These are phyloP conservation scores for Chlorella vulgaris DNA, from an alignment of 139 green algal genomes.

Conservation along the genomic window DNA sequence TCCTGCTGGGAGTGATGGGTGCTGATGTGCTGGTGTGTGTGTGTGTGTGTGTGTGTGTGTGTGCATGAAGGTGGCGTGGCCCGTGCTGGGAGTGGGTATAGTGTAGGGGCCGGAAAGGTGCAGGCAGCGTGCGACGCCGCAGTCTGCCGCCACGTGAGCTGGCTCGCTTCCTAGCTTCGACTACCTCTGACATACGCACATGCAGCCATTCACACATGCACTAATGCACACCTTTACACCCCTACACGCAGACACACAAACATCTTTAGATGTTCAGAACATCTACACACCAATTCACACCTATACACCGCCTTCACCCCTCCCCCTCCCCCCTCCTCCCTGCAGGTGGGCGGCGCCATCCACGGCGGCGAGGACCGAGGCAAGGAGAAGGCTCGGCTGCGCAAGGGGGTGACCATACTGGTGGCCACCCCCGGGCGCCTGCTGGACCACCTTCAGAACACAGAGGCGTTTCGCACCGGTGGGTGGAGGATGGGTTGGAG, in stretches of 20 bases:
- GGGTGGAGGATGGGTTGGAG: neutral
- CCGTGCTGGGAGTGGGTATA: too few relatives aligned
- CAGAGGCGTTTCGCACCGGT: slow-evolving; percentile 6
- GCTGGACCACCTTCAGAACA: slow-evolving; percentile 88
- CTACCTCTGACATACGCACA: neutral
- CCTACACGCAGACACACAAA: neutral
- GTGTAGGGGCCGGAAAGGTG: too few relatives aligned
- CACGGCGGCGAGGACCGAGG: slow-evolving; percentile 85
- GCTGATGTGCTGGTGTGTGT: too few relatives aligned
- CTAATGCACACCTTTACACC: neutral
- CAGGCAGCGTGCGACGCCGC: too few relatives aligned
- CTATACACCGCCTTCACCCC: neutral
- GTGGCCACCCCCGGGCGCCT: slow-evolving; percentile 89
- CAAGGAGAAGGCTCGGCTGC: slow-evolving; percentile 95
- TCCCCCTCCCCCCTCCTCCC: neutral
- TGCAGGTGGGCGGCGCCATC: slow-evolving; percentile 43
- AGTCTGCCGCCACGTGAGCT: too few relatives aligned
- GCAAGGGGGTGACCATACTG: slow-evolving; percentile 89
- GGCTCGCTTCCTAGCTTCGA: too few relatives aligned
- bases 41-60: too few relatives aligned
- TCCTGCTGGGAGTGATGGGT: too few relatives aligned
- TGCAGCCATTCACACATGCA: neutral
- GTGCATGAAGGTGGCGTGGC: too few relatives aligned
- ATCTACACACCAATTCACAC: neutral
- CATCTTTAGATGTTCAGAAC: neutral